These are phyloP conservation scores for Chloris gayana DNA, from an alignment of 176 grass and related monocot species.

Conservation along the genomic window DNA sequence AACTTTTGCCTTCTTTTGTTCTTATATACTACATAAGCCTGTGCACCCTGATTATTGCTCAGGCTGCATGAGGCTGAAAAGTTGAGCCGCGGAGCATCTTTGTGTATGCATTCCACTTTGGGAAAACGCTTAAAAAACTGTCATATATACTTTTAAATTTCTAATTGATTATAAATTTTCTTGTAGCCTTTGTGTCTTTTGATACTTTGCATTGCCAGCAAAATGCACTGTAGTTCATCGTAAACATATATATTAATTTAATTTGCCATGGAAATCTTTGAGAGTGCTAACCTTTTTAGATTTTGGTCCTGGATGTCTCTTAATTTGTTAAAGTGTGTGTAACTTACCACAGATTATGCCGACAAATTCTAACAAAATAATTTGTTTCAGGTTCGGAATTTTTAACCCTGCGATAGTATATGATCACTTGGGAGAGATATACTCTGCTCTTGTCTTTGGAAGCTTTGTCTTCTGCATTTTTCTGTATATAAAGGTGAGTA, in stretches of 20 bases:
- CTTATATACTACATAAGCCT: neutral
- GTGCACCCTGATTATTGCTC: neutral
- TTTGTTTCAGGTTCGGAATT: conserved; percentile 65
- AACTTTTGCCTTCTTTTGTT: neutral
- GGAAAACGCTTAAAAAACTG: neutral
- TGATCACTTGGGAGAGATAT: conserved; percentile 96
- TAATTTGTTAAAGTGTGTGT: too few relatives aligned
- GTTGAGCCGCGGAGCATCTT: neutral
- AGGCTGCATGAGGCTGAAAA: neutral
- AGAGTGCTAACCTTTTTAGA: neutral
- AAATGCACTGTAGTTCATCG: neutral
- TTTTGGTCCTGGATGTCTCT: too few relatives aligned
- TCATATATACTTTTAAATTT: neutral
- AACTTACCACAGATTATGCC: neutral
- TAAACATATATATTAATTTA: neutral
- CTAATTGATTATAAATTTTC: neutral
- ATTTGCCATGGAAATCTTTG: neutral
- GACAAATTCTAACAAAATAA: conserved; percentile 19
- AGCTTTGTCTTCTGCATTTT: conserved; percentile 96
- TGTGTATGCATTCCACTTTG: neutral
- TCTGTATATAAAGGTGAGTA: conserved; percentile 80
- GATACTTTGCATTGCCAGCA: neutral
- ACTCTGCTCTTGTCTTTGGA: conserved; percentile 84
- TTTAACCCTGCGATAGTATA: conserved; percentile 93
- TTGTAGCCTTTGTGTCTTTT: conserved; percentile 6